phyloP scores from a whole-genome alignment of 768 basidiomycete species.

The Dioszegia aurantiaca region DNA sequence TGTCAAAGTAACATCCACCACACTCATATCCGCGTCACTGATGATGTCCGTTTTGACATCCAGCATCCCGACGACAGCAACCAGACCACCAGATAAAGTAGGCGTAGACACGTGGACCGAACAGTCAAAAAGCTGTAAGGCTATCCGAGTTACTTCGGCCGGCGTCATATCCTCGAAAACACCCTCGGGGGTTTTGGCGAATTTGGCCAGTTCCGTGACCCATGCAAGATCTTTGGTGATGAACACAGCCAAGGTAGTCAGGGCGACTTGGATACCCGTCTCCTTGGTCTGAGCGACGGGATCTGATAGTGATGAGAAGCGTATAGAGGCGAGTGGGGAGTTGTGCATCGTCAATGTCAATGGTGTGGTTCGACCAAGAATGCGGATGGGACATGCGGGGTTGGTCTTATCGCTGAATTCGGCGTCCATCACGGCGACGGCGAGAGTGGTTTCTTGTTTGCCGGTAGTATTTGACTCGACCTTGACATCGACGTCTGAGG shows the following conservation, averaged over 20 bases:
- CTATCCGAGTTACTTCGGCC: slow-evolving; percentile 73
- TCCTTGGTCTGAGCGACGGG: slow-evolving; percentile 71
- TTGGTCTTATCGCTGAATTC: slow-evolving; percentile 58
- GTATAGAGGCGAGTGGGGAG: slow-evolving; percentile 50
- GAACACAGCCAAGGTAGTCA: slow-evolving; percentile 66
- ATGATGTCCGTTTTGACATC: slow-evolving; percentile 72
- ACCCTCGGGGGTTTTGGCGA: slow-evolving; percentile 70
- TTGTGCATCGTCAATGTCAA: slow-evolving; percentile 55
- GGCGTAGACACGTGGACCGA: slow-evolving; percentile 65
- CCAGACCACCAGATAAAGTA: slow-evolving; percentile 63
- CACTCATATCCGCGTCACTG: slow-evolving; percentile 63
- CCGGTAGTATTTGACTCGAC: slow-evolving; percentile 70
- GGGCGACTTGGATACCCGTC: slow-evolving; percentile 64
- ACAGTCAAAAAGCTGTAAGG: slow-evolving; percentile 65
- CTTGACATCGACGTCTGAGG: slow-evolving; percentile 63
- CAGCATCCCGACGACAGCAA: slow-evolving; percentile 58
- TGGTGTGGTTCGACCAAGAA: slow-evolving; percentile 62
- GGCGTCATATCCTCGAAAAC: slow-evolving; percentile 93
- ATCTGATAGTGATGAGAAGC: slow-evolving; percentile 65
- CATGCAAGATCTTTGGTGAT: slow-evolving; percentile 64
- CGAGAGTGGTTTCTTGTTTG: slow-evolving; percentile 70
- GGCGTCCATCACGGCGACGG: slow-evolving; percentile 64
- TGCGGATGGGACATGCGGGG: slow-evolving; percentile 49
- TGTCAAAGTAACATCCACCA: slow-evolving; percentile 58
- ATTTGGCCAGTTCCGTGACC: slow-evolving; percentile 62